Conservation (phyloP, 2,329 filamentous ascomycete genomes). For the Fusarium oligoseptatum region DNA sequence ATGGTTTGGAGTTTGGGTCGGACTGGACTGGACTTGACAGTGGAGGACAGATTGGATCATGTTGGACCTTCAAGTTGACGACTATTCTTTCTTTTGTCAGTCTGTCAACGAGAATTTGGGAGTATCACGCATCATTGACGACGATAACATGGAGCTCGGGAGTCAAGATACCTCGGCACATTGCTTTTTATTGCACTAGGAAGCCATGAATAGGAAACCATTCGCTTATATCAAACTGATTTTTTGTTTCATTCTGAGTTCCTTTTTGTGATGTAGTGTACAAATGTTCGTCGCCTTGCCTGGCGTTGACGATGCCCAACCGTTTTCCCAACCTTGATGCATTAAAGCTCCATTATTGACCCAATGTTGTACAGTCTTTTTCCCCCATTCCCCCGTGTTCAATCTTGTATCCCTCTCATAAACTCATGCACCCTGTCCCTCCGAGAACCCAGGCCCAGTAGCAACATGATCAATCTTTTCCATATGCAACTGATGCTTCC, state of each 20-base stretch:
- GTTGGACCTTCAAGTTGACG: background rate
- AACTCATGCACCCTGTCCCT: slow-evolving; percentile 44
- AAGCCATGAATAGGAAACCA: slow-evolving; percentile 21
- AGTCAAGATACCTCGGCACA: slow-evolving; percentile 39
- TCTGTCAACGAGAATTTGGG: background rate
- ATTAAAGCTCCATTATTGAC: background rate
- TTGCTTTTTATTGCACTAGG: slow-evolving; percentile 7
- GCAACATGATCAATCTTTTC: slow-evolving; percentile 53
- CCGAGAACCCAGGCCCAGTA: slow-evolving; percentile 58
- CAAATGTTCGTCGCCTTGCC: background rate
- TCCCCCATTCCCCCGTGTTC: no score
- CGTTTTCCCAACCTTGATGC: background rate
- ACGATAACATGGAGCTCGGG: slow-evolving; percentile 32
- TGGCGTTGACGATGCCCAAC: background rate
- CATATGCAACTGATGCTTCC: slow-evolving; percentile 66
- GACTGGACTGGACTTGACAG: background rate
- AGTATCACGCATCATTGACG: slow-evolving; percentile 3
- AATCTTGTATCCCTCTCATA: background rate
- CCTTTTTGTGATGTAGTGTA: slow-evolving; percentile 9
- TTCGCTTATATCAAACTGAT: slow-evolving; percentile 15
- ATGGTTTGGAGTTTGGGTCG: slow-evolving; percentile 21
- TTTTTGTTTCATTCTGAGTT: slow-evolving; percentile 14
- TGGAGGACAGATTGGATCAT: background rate
- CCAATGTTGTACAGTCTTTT: slow-evolving; percentile 12
- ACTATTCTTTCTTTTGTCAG: slow-evolving; percentile 4